Percentiles rank a stretch among this genome's conserved stretches.
phyloP scores from a whole-genome alignment of 371 early-diverging fungal species.

The Saksenaea oblongispora region DNA sequence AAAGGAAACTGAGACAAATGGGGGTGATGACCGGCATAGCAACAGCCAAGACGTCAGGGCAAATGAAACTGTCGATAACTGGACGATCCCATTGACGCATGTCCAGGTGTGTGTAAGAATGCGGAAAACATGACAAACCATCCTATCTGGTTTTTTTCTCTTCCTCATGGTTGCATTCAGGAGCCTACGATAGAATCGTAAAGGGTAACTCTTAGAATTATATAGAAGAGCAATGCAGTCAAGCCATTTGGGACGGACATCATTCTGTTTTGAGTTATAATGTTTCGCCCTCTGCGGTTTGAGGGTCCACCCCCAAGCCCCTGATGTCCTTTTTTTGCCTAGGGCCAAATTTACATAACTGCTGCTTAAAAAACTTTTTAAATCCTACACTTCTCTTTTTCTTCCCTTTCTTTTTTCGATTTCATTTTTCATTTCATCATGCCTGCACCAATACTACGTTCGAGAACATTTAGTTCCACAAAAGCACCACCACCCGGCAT shows the following conservation, averaged over 20 bases:
- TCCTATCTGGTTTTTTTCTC: neutral
- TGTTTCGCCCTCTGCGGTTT: neutral
- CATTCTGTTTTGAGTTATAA: neutral
- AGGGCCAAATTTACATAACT: constrained; percentile 5
- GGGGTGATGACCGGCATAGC: neutral
- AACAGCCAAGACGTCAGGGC: neutral
- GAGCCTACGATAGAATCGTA: neutral
- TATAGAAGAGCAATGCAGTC: neutral
- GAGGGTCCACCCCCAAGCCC: constrained; percentile 4
- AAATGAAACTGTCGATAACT: neutral
- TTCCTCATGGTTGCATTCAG: neutral
- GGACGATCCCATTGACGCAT: constrained; percentile 2
- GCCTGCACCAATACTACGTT: neutral
- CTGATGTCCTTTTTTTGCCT: neutral
- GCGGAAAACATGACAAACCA: neutral
- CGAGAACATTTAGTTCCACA: constrained; percentile 6
- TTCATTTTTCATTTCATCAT: neutral
- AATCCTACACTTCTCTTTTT: neutral
- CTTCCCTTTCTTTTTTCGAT: neutral
- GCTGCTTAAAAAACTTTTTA: neutral
- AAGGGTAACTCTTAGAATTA: neutral
- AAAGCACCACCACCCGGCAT: constrained; percentile 16
- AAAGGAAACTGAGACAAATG: constrained; percentile 2
- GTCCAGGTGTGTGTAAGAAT: neutral
- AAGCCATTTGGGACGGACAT: constrained; percentile 4